Evolutionary conservation across 257 asterid species (phyloP).

Genomic region (Capsicum rhomboideum): DNA sequence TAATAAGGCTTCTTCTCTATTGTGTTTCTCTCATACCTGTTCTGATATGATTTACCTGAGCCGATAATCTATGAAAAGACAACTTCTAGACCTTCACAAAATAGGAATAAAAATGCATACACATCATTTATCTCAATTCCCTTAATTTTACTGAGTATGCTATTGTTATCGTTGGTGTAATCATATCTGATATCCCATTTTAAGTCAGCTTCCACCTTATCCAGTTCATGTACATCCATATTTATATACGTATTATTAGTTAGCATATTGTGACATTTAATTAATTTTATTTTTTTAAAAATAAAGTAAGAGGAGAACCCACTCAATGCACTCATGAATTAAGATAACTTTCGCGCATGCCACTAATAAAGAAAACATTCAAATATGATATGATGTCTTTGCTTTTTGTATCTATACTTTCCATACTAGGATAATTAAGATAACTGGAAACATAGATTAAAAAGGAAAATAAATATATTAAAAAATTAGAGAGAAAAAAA

Average conservation of each 20-base stretch:
- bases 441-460: background rate
- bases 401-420: background rate
- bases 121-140: background rate
- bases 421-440: background rate
- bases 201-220: background rate
- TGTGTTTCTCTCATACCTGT: background rate
- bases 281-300: background rate
- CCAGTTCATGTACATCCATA: background rate
- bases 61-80: background rate
- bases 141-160: background rate
- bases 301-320: background rate
- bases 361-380: background rate
- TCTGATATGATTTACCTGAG: background rate
- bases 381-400: background rate
- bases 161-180: background rate
- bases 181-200: background rate
- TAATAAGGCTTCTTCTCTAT: too few relatives aligned
- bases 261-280: background rate
- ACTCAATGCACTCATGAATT: slow-evolving; percentile 1
- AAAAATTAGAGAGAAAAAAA: background rate
- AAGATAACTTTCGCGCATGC: background rate
- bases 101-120: background rate
- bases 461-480: background rate
- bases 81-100: too few relatives aligned
- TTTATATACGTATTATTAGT: background rate